Evolutionary conservation across 352 stramenopile species (phyloP).

Genomic region (Blastocystis sp.): DNA sequence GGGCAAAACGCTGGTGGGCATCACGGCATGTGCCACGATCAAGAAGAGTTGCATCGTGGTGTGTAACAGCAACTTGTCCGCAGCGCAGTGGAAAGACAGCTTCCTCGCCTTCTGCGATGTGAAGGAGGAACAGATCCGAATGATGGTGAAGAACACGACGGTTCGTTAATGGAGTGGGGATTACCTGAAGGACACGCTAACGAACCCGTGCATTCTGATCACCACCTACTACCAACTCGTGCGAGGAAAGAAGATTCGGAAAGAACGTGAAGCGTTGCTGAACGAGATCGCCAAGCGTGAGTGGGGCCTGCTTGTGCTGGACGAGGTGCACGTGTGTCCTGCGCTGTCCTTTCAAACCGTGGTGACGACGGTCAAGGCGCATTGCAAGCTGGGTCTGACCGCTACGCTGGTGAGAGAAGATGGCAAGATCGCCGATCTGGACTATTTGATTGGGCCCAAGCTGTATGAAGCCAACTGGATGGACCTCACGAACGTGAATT

Average conservation of each 20-base stretch:
- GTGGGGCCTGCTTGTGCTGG: constrained; percentile 94
- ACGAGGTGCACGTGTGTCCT: constrained; percentile 95
- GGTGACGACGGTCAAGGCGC: constrained; percentile 72
- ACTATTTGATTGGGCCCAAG: constrained; percentile 97
- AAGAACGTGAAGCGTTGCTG: constrained; percentile 88
- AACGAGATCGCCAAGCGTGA: constrained; percentile 90
- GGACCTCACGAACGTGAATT: constrained; percentile 84
- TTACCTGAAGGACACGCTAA: constrained; percentile 28
- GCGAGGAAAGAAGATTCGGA: constrained; percentile 84
- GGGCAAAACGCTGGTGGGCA: constrained; percentile 86
- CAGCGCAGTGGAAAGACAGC: constrained; percentile 71
- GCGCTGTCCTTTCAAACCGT: constrained; percentile 96
- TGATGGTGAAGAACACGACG: constrained; percentile 51
- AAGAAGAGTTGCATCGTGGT: constrained; percentile 95
- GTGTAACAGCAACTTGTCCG: constrained; percentile 92
- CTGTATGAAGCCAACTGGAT: constrained; percentile 98
- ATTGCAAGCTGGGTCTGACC: constrained; percentile 95
- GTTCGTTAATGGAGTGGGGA: not conserved
- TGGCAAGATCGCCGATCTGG: constrained; percentile 96
- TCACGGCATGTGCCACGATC: constrained; percentile 91
- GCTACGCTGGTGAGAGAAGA: constrained; percentile 97
- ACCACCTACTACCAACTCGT: constrained; percentile 97
- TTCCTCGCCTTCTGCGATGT: constrained; percentile 60
- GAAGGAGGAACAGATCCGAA: not conserved
- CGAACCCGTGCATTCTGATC: constrained; percentile 79